A percentile compares a stretch with the other conserved stretches of the same genome.
Evolutionary conservation across 1,284 basidiomycete genomes (phyloP).

Genomic region (Rhodotorula sp.): DNA sequence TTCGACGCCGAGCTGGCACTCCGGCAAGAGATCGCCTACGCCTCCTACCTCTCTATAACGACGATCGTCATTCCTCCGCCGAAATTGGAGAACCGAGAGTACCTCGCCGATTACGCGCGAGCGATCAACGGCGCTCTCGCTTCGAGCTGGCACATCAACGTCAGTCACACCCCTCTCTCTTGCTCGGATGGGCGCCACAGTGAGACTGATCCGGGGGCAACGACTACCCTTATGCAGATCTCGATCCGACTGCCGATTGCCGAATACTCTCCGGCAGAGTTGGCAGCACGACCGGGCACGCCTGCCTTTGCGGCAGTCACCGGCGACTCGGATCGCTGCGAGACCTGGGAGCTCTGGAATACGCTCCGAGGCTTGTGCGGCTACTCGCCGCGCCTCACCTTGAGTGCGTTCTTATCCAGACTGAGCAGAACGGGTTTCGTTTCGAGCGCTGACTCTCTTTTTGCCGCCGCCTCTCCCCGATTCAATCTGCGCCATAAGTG

Average conservation of each 20-base stretch:
- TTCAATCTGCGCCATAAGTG: constrained; percentile 55
- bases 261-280: constrained; percentile 53
- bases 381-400: constrained; percentile 75
- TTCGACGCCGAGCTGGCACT: constrained; percentile 95
- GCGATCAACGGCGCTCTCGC: constrained; percentile 76
- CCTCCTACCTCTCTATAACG: constrained; percentile 83
- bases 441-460: too few relatives aligned
- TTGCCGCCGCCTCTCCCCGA: constrained; percentile 5
- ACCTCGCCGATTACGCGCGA: constrained; percentile 88
- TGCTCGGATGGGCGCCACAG: not conserved
- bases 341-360: constrained; percentile 99
- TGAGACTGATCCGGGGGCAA: not conserved
- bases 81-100: constrained; percentile 65
- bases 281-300: constrained; percentile 33
- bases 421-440: too few relatives aligned
- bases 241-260: constrained; percentile 80
- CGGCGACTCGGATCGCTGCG: constrained; percentile 65
- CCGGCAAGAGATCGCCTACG: constrained; percentile 88
- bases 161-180: constrained; percentile 15
- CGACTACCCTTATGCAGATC: constrained; percentile 20
- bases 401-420: constrained; percentile 57
- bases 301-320: constrained; percentile 35
- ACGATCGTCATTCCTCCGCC: constrained; percentile 88
- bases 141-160: constrained; percentile 50
- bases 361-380: constrained; percentile 83